Base-by-base conservation (phyloP, 768 basidiomycete species). In the Tylopilus sp. region DNA sequence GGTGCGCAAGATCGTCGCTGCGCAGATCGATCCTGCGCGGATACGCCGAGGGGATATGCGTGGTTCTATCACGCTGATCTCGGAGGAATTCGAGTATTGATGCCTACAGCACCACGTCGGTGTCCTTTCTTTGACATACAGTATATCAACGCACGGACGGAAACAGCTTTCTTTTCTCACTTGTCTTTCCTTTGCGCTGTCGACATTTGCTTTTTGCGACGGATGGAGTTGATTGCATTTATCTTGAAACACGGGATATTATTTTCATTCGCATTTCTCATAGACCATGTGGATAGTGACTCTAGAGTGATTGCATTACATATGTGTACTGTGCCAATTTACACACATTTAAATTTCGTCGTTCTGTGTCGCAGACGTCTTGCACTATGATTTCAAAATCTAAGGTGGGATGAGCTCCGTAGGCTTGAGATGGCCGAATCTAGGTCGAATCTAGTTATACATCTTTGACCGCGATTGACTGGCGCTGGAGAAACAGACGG, bases 71-170 rank as follows among this genome's bases (percentile, higher is more conserved):
- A 67, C 76, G 25, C 75, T 88, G 47, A 74, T 85, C 26, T 81
- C 81, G 2, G 86, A 88, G 60, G 83, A 88, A 55, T 86, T 85
- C 60, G 79, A 79, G 50, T 81, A 78, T 57, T 87, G 65, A 77
- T 17, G 12, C n/a, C 11, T n/a, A 3, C 43, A 6, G 22, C 22
- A 8, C 30, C 13, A 12, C 11, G 11, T 25, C n/a, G n/a, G 18
- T 10, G 18, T n/a, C 18, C 2, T 38, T 20, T 38, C 26, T 15
- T 13, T 43, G 12, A 28, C 11, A 28, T 10, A 10, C 28, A 10
- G 1, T 10, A 28, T 28, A 28, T 28, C 28, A 20, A 18, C 12
- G 20, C 12, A 28, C 10, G 21, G 26, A 49, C 18, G 12, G 8
- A 3, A 20, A 20, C 6, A 20, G n/a, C n/a, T 44, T 39, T 21